Percentiles rank a stretch among this genome's conserved stretches.
Conservation (phyloP, 139 green algal species). For the Volvox africanus region DNA sequence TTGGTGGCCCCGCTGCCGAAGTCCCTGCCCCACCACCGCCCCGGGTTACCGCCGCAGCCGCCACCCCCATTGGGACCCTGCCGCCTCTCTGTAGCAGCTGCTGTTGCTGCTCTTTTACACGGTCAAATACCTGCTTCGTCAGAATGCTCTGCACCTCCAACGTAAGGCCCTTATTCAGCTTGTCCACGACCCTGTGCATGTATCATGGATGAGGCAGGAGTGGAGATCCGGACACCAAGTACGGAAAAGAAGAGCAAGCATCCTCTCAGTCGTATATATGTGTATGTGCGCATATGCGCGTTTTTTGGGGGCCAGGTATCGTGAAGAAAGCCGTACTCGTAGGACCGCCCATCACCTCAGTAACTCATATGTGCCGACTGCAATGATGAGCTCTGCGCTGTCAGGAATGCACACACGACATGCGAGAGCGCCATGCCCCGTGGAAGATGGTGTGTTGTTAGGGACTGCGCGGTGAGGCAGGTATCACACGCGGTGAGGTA, state of each 20-base stretch:
- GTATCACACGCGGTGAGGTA: too few relatives aligned
- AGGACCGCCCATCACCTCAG: too few relatives aligned
- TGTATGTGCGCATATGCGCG: neutral
- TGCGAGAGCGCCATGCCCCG: too few relatives aligned
- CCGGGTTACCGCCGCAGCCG: neutral
- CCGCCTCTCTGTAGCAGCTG: neutral
- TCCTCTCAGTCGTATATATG: neutral
- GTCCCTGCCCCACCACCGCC: neutral
- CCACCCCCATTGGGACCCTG: neutral
- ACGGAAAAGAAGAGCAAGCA: neutral
- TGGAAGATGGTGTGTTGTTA: too few relatives aligned
- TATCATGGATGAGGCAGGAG: too few relatives aligned
- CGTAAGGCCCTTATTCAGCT: conserved; percentile 35
- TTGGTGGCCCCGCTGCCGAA: neutral
- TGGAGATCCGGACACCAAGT: too few relatives aligned
- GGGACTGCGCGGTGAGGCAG: too few relatives aligned
- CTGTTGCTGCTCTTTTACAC: neutral
- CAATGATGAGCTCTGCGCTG: too few relatives aligned
- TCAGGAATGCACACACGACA: too few relatives aligned
- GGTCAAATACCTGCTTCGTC: conserved; percentile 7
- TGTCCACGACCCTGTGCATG: conserved; percentile 11
- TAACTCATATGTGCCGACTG: too few relatives aligned
- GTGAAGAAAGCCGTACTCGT: too few relatives aligned
- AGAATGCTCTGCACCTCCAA: conserved; percentile 31
- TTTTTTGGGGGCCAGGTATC: neutral